Evolutionary conservation across 2,329 filamentous ascomycete genomes (phyloP).

Genomic region (Fusarium camptoceras): DNA sequence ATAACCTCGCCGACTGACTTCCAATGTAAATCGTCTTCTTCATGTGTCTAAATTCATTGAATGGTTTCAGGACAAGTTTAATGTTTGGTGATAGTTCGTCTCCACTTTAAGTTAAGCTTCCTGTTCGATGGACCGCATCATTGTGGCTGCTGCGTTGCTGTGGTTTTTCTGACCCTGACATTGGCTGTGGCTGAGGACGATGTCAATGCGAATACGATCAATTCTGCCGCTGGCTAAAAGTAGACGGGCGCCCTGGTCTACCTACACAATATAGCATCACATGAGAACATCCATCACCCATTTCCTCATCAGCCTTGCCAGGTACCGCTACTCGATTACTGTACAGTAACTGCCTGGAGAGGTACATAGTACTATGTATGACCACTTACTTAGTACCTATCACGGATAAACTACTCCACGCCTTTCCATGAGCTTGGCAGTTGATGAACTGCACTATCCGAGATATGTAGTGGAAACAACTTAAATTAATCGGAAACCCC

Average conservation of each 20-base stretch:
- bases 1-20: not conserved
- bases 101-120: not conserved
- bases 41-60: not conserved
- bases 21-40: not conserved
- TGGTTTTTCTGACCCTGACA: not conserved
- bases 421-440: not conserved
- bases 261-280: not conserved
- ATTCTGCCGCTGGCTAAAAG: not conserved
- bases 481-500: slow-evolving; percentile 3
- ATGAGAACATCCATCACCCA: not conserved
- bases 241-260: not conserved
- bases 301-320: not conserved
- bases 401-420: not conserved
- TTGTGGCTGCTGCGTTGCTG: not conserved
- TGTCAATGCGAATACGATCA: not conserved
- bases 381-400: not conserved
- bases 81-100: not conserved
- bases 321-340: not conserved
- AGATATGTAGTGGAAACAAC: slow-evolving; percentile 5
- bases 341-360: not conserved
- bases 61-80: not conserved
- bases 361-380: not conserved
- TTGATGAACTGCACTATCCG: not conserved
- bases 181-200: not conserved
- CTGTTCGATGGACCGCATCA: not conserved